A percentile compares a stretch with the other conserved stretches of the same genome.
These are phyloP conservation scores for Pycnococcus provasolii DNA, from an alignment of 139 green algal genomes.

Conservation along the genomic window DNA sequence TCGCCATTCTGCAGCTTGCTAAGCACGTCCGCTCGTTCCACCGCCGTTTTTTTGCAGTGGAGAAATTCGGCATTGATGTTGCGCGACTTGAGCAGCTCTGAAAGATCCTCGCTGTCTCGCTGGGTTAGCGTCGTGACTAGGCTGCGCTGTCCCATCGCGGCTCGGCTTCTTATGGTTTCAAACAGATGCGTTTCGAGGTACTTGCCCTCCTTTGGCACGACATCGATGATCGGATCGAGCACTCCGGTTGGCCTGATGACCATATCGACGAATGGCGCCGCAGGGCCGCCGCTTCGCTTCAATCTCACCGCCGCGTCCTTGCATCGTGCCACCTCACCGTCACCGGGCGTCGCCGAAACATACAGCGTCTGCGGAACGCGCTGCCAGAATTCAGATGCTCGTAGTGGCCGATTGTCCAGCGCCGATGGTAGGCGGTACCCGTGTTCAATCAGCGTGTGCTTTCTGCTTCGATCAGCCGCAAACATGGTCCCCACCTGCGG, in stretches of 20 bases:
- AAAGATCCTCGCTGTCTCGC: constrained; percentile 24
- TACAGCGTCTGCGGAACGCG: constrained; percentile 21
- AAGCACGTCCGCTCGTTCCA: constrained; percentile 21
- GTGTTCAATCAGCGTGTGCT: constrained; percentile 8
- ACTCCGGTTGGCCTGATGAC: constrained; percentile 24
- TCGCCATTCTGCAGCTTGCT: constrained; percentile 11
- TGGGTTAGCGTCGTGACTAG: constrained; percentile 29
- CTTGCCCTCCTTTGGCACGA: constrained; percentile 7
- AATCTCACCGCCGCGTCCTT: background rate
- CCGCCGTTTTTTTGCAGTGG: constrained; percentile 22
- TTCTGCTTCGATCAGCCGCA: constrained; percentile 20
- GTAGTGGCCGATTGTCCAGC: constrained; percentile 29
- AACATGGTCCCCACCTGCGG: constrained; percentile 30
- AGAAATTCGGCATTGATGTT: constrained; percentile 12
- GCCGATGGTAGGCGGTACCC: constrained; percentile 26
- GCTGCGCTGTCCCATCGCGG: background rate
- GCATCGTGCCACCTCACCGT: constrained; percentile 12
- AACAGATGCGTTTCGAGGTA: constrained; percentile 9
- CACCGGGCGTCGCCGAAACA: constrained; percentile 23
- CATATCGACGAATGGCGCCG: constrained; percentile 17
- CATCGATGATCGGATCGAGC: constrained; percentile 18
- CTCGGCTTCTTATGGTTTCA: background rate
- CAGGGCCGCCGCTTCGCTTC: no score
- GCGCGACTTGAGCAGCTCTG: constrained; percentile 7
- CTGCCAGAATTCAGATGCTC: constrained; percentile 25